Evolutionary conservation across 2,329 filamentous ascomycete species (phyloP).

Genomic region (Aaosphaeria pasadenensis): DNA sequence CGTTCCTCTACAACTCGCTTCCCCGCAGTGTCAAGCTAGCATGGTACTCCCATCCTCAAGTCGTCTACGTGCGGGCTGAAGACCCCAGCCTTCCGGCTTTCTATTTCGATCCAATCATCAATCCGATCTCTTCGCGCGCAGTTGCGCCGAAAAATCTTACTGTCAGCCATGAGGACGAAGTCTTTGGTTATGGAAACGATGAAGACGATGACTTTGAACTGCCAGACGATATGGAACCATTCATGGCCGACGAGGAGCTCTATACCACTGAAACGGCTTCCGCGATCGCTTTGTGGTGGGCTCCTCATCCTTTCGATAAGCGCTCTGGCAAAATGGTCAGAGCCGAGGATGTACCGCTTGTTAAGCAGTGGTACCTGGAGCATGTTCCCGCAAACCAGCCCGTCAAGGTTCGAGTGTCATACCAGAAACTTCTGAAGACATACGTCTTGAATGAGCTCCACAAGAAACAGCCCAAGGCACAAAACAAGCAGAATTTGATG

Average conservation of each 20-base stretch:
- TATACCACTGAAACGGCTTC: conserved; percentile 86
- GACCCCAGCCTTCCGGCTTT: conserved; percentile 90
- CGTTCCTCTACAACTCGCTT: conserved; percentile 93
- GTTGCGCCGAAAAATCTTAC: conserved; percentile 94
- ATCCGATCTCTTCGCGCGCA: conserved; percentile 92
- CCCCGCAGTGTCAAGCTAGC: conserved; percentile 89
- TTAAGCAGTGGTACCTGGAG: conserved; percentile 98
- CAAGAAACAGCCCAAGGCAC: conserved; percentile 90
- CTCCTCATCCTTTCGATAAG: conserved; percentile 91
- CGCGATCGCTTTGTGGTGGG: conserved; percentile 96
- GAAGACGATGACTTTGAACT: conserved; percentile 85
- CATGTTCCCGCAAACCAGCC: conserved; percentile 89
- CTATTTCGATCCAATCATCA: conserved; percentile 97
- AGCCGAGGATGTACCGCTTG: conserved; percentile 91
- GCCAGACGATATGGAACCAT: conserved; percentile 76
- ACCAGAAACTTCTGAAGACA: conserved; percentile 95
- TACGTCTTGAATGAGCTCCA: conserved; percentile 96
- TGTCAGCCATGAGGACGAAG: conserved; percentile 85
- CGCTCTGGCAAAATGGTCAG: conserved; percentile 94
- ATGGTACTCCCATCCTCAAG: conserved; percentile 91
- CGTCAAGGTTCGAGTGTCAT: conserved; percentile 96
- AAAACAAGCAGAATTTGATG: conserved; percentile 90
- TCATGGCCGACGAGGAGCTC: conserved; percentile 83
- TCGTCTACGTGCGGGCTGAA: conserved; percentile 85
- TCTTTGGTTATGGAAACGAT: conserved; percentile 79